Evolutionary conservation across 805 yeast species (phyloP), one percentile per base, ranked within the genome.

Genomic region (Ogataea henricii): DNA sequence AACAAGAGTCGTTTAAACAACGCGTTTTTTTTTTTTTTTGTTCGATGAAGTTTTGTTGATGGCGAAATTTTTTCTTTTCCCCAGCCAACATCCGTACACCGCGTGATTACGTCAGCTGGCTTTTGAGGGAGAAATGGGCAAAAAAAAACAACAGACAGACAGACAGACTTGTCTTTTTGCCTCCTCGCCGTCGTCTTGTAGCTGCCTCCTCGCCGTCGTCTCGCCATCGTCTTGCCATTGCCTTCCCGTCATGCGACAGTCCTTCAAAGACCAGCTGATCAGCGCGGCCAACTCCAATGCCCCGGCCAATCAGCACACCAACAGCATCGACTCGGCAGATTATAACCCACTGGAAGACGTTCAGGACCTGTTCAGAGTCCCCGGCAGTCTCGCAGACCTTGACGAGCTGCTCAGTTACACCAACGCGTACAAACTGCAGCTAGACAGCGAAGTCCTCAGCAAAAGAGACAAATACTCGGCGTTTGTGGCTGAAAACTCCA

Each of bases 271-370:
- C 34, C 60, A 59, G 23, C 47, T 64, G 25, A 56, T 64, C 17
- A 53, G 42, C 32, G 59, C 64, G 13, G 55, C 59, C 7, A 51
- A 43, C 42, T 42, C 51, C 35, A 25, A 39, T 39, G 22, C 37
- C 37, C n/a, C 29, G 17, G 23, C 23, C 22, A 23, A 12, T 18
- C 25, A 27, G 30, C 40, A 4, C 18, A 6, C 16, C 14, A 53
- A 51, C 37, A 49, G 45, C 29, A 57, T 74, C 32, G 72, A 69
- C 22, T 63, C 72, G 0, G 48, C 58, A 3, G 68, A 70, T 27
- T 84, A 83, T 56, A 77, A 79, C 52, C 87, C 88, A 0, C 59
- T 72, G 40, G 65, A 60, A 2, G 87, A 83, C 58, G 67, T 87
- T 14, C 67, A 71, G 30, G 66, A 68, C 20, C 61, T 86, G 40